Conservation (phyloP, 2,329 filamentous ascomycete genomes). For the Atkinsonella hypoxylon region DNA sequence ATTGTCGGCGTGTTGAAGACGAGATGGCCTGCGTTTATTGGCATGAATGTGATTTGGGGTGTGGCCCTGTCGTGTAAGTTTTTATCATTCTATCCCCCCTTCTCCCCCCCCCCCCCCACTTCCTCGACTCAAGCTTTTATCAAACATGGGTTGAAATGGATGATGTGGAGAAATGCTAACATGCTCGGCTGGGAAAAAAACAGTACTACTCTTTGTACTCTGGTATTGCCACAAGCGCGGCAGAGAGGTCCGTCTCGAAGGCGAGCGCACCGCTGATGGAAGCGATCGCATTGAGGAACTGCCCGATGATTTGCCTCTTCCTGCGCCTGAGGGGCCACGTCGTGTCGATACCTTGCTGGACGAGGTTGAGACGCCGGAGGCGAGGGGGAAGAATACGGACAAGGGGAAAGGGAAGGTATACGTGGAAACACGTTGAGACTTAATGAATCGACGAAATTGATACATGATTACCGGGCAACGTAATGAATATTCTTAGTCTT, state of each 20-base stretch:
- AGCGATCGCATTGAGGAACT: slow-evolving; percentile 35
- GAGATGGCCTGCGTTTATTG: slow-evolving; percentile 81
- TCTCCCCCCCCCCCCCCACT: too few species aligned
- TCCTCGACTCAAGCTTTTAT: too few species aligned
- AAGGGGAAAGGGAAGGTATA: background rate
- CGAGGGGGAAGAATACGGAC: background rate
- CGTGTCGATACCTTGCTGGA: background rate
- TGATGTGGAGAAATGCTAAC: background rate
- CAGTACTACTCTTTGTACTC: slow-evolving; percentile 81
- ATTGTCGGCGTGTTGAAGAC: slow-evolving; percentile 82
- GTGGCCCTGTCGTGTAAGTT: slow-evolving; percentile 72
- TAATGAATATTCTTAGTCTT: background rate
- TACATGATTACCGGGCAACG: background rate
- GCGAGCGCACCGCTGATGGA: slow-evolving; percentile 31
- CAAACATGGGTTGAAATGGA: background rate
- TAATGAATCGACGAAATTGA: background rate
- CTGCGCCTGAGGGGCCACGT: slow-evolving; percentile 13
- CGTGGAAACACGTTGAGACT: background rate
- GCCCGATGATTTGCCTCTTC: slow-evolving; percentile 33
- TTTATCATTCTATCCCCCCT: too few species aligned
- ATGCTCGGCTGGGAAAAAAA: background rate
- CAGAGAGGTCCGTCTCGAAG: slow-evolving; percentile 67
- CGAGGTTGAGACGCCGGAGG: background rate
- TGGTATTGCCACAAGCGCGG: slow-evolving; percentile 99
- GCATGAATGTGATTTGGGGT: slow-evolving; percentile 85